phyloP scores from a whole-genome alignment of 352 stramenopile species.

The Pythium dissotocum region DNA sequence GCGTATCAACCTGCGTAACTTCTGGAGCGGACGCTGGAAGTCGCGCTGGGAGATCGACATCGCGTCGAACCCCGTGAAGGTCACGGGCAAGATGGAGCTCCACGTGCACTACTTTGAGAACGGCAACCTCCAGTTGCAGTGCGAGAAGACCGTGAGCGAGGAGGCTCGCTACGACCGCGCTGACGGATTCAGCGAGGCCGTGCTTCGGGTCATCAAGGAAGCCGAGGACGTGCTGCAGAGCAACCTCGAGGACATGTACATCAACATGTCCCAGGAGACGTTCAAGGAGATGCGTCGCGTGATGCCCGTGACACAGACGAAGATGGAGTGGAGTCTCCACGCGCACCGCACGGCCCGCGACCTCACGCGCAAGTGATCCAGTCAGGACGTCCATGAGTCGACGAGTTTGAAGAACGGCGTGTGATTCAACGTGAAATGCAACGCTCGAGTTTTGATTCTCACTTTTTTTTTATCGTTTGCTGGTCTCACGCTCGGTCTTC shows the following conservation, averaged over 20 bases:
- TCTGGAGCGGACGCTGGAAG: constrained; percentile 86
- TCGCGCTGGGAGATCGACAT: constrained; percentile 79
- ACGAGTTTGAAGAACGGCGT: neutral
- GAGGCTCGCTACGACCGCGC: constrained; percentile 46
- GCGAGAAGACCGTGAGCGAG: constrained; percentile 59
- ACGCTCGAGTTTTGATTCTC: constrained; percentile 1
- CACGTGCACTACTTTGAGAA: constrained; percentile 97
- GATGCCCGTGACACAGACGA: constrained; percentile 90
- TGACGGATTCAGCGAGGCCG: constrained; percentile 55
- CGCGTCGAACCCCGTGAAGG: constrained; percentile 40
- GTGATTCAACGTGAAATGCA: neutral
- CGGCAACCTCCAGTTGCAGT: constrained; percentile 93
- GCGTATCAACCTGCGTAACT: constrained; percentile 89
- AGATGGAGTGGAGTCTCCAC: constrained; percentile 89
- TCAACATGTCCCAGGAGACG: constrained; percentile 94
- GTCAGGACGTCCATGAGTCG: neutral
- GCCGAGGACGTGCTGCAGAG: constrained; percentile 86
- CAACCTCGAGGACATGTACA: constrained; percentile 93
- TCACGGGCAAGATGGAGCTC: constrained; percentile 74
- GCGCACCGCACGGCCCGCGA: constrained; percentile 80
- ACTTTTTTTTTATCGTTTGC: neutral
- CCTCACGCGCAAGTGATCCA: constrained; percentile 58
- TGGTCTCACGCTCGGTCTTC: constrained; percentile 26
- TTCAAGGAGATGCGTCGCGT: constrained; percentile 95
- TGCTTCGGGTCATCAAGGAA: constrained; percentile 76